These are phyloP conservation scores for Styphnolobium japonicum DNA, from an alignment of 306 rosid species.

Conservation along the genomic window DNA sequence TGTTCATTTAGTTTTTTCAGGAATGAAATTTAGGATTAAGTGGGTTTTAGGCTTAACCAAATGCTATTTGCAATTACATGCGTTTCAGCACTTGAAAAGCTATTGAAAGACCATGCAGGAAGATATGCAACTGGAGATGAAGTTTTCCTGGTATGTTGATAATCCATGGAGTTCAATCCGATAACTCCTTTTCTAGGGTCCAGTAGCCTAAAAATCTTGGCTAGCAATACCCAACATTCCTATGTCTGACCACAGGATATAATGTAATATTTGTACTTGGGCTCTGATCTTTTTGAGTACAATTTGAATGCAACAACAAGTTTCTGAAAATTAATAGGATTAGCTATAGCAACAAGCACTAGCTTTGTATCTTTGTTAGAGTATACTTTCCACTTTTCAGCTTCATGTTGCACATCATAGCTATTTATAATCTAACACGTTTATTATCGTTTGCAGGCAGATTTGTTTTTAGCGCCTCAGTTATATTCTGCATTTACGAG, in stretches of 20 bases:
- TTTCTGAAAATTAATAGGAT: constrained; percentile 7
- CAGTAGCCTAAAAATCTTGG: neutral
- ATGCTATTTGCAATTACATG: neutral
- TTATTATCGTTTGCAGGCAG: constrained; percentile 75
- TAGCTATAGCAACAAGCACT: constrained; percentile 1
- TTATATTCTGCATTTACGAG: constrained; percentile 31
- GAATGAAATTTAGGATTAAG: neutral
- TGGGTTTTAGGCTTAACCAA: neutral
- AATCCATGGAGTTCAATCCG: neutral
- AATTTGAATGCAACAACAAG: neutral
- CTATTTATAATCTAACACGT: constrained; percentile 3
- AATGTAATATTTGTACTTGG: neutral
- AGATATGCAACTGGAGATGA: constrained; percentile 53
- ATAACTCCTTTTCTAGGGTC: neutral
- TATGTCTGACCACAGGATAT: neutral
- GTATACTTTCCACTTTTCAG: neutral
- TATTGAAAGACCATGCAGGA: constrained; percentile 43
- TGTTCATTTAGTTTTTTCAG: neutral
- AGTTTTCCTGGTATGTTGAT: constrained; percentile 36
- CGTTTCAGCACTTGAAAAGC: constrained; percentile 46
- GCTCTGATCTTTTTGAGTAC: constrained; percentile 4
- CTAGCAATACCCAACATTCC: neutral
- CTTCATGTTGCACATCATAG: neutral
- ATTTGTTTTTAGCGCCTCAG: constrained; percentile 87
- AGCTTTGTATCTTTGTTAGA: constrained; percentile 9